A percentile compares a stretch with the other conserved stretches of the same genome.
These are phyloP conservation scores for Tricholoma bakamatsutake DNA, from an alignment of 768 basidiomycete species.

Conservation along the genomic window DNA sequence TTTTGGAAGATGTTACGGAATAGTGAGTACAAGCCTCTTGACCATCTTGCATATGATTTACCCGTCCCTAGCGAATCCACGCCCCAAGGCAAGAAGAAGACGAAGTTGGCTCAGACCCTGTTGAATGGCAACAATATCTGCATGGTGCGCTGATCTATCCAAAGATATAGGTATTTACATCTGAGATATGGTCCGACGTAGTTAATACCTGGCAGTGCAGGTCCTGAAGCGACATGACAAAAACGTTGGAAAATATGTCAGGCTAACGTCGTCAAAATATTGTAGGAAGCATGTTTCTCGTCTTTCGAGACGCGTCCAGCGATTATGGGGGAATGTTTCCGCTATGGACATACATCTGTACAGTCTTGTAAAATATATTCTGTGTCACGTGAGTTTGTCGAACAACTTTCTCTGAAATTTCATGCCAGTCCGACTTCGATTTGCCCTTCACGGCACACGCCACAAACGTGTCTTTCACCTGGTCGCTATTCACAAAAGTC, in stretches of 20 bases:
- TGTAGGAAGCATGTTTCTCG: not conserved
- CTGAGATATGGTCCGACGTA: conserved; percentile 18
- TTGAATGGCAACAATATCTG: conserved; percentile 96
- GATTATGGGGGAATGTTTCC: no score
- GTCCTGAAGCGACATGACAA: conserved; percentile 38
- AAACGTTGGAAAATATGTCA: not conserved
- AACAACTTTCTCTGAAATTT: not conserved
- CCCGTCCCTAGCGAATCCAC: conserved; percentile 64
- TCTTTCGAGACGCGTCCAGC: not conserved
- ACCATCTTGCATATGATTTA: not conserved
- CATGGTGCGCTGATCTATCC: conserved; percentile 56
- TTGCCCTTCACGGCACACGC: conserved; percentile 74
- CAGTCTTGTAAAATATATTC: no score
- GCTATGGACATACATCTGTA: no score
- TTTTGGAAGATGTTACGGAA: conserved; percentile 94
- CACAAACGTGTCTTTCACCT: conserved; percentile 78
- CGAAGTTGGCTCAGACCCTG: conserved; percentile 80
- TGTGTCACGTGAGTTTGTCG: not conserved
- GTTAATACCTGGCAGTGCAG: conserved; percentile 69
- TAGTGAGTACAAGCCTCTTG: conserved; percentile 57
- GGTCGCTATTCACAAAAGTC: conserved; percentile 72
- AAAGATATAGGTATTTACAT: not conserved
- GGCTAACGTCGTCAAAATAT: not conserved
- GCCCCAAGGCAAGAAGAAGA: conserved; percentile 75
- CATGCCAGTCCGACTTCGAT: conserved; percentile 83